A percentile compares a stretch with the other conserved stretches of the same genome.
Evolutionary conservation across 257 asterid genomes (phyloP).

Genomic region (Parsonsia alboflavescens): DNA sequence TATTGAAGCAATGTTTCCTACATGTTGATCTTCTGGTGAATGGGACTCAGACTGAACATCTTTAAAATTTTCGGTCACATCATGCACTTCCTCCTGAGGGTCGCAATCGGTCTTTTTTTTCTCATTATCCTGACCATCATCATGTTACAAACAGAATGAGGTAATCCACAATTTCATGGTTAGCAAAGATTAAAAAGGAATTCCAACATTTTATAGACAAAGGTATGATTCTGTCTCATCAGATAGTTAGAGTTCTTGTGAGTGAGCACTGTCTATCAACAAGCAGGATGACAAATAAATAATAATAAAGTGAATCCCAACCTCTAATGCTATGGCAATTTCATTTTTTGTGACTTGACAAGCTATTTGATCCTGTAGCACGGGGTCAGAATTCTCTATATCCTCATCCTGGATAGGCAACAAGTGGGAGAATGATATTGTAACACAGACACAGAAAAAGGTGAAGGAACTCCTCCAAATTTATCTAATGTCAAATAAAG

Average conservation of each 20-base stretch:
- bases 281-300: background rate
- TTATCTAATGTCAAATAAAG: background rate
- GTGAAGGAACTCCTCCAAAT: background rate
- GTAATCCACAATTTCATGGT: background rate
- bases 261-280: background rate
- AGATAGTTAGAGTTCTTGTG: background rate
- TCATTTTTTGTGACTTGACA: conserved; percentile 34
- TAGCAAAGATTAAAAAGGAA: background rate
- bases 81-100: conserved; percentile 17
- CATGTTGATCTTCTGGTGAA: conserved; percentile 36
- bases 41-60: conserved; percentile 35
- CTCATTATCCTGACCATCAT: conserved; percentile 24
- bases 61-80: conserved; percentile 25
- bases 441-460: background rate
- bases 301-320: conserved; percentile 20
- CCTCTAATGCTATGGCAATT: conserved; percentile 40
- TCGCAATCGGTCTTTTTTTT: conserved; percentile 13
- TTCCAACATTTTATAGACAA: background rate
- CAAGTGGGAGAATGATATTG: conserved; percentile 12
- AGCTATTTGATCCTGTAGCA: conserved; percentile 39
- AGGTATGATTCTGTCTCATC: background rate
- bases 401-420: conserved; percentile 44
- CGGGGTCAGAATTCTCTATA: conserved; percentile 30
- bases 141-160: background rate
- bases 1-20: conserved; percentile 34